These are phyloP conservation scores for Paraphoma sp. DNA, from an alignment of 2,329 filamentous ascomycete genomes.

Conservation along the genomic window DNA sequence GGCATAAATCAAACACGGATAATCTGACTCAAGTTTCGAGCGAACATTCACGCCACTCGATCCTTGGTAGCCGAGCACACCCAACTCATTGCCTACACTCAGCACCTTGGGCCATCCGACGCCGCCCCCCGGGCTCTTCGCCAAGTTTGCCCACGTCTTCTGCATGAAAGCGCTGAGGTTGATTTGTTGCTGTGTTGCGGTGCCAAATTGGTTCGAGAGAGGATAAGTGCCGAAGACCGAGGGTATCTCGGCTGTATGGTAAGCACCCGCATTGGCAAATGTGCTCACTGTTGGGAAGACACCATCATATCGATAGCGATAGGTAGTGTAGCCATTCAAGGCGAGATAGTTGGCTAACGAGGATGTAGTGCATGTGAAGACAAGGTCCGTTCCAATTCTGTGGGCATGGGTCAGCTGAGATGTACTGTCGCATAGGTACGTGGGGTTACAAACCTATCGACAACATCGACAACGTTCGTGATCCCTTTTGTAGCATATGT, in stretches of 20 bases:
- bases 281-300: constrained; percentile 15
- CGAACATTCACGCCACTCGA: constrained; percentile 10
- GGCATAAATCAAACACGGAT: constrained; percentile 12
- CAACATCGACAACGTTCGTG: background rate
- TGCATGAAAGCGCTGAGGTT: constrained; percentile 27
- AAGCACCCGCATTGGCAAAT: constrained; percentile 18
- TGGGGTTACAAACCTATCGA: background rate
- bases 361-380: constrained; percentile 13
- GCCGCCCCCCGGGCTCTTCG: constrained; percentile 19
- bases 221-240: constrained; percentile 31
- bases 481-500: background rate
- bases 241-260: constrained; percentile 27
- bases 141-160: constrained; percentile 29
- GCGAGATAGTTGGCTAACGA: constrained; percentile 12
- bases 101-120: constrained; percentile 16
- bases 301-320: constrained; percentile 23
- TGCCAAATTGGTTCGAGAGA: constrained; percentile 8
- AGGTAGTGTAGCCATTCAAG: constrained; percentile 15
- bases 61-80: constrained; percentile 12
- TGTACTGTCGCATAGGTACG: no score
- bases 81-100: constrained; percentile 9
- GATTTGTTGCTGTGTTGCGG: constrained; percentile 20
- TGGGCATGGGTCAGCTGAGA: background rate
- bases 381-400: constrained; percentile 11
- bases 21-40: constrained; percentile 9